Base-by-base conservation (phyloP, 2,329 filamentous ascomycete genomes). In the Sporothrix luriei region DNA sequence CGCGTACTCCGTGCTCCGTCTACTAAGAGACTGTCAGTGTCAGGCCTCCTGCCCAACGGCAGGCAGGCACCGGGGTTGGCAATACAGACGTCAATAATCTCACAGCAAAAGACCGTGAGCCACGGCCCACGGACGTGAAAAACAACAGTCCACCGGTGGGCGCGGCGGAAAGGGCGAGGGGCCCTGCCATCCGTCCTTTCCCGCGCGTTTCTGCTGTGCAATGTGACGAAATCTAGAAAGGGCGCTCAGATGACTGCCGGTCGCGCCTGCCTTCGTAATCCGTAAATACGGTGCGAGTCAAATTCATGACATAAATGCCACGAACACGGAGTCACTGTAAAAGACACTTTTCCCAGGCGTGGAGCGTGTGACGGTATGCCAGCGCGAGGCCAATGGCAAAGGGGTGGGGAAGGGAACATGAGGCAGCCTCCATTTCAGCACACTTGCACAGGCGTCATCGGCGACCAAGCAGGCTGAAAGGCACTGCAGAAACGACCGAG, bases 1-100 rank as follows among this genome's bases (percentile, higher is more conserved):
- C 26, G 62, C 62, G 48, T 51, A 66, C 62, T 66, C 48, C 62
- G 46, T 65, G n/a, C n/a, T n/a, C n/a, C 33, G 33, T 9, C 29
- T 49, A 29, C 62, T 38, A 66, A 24, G 40, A 54, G 26, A 16
- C 13, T 19, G 29, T n/a, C 46, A 65, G 46, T 29, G 46, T 14
- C 46, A 51, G 48, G 62, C 62, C 48, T 54, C 62, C 62, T 19
- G 40, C 40, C 24, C 26, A 38, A 38, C 43, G 16, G 4, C 33
- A 46, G 16, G 4, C 33, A 46, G 54, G 29, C 29, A 38, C 19
- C 55, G 29, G 29, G 55, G 21, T 9, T 5, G 33, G 33, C 1
- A 5, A 33, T 33, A 33, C 33, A 26, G n/a, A 40, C 24, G n/a
- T n/a, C n/a, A n/a, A n/a, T n/a, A 54, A 54, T 26, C 3, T n/a